These are phyloP conservation scores for Candida tibetensis DNA, from an alignment of 805 yeast genomes.

Conservation along the genomic window DNA sequence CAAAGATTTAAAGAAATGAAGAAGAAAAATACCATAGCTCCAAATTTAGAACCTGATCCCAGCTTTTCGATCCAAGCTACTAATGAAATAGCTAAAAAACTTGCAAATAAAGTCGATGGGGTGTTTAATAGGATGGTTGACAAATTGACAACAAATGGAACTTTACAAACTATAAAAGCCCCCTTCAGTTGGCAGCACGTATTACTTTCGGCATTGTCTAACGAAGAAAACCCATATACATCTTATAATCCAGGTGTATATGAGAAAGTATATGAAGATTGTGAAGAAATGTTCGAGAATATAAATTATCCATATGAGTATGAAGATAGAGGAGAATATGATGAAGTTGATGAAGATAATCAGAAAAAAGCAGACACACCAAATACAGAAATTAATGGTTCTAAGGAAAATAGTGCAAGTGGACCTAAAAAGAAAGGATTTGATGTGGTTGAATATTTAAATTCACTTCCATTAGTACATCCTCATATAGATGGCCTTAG, in stretches of 20 bases:
- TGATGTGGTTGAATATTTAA: slow-evolving; percentile 6
- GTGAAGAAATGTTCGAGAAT: slow-evolving; percentile 26
- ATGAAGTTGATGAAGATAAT: slow-evolving; percentile 4
- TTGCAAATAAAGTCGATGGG: slow-evolving; percentile 11
- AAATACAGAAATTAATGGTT: slow-evolving; percentile 5
- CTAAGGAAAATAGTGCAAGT: slow-evolving; percentile 6
- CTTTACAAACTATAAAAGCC: not conserved
- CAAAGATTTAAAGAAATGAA: not conserved
- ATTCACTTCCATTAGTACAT: not conserved
- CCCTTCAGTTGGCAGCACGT: slow-evolving; percentile 29
- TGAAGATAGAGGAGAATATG: slow-evolving; percentile 15
- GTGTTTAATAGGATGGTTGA: slow-evolving; percentile 7
- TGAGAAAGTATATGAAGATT: slow-evolving; percentile 18
- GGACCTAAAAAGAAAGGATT: slow-evolving; percentile 7
- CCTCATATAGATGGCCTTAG: not conserved
- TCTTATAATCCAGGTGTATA: slow-evolving; percentile 9
- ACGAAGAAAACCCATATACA: slow-evolving; percentile 12
- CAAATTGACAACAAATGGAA: not conserved
- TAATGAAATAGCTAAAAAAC: slow-evolving; percentile 5
- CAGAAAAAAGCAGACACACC: slow-evolving; percentile 8
- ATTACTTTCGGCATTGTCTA: slow-evolving; percentile 20
- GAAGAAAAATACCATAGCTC: not conserved
- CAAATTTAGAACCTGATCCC: slow-evolving; percentile 4
- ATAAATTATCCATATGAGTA: slow-evolving; percentile 27
- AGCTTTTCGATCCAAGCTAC: slow-evolving; percentile 4